These are phyloP conservation scores for Parachaetomium inaequale DNA, from an alignment of 495 filamentous ascomycete genomes.

Conservation along the genomic window DNA sequence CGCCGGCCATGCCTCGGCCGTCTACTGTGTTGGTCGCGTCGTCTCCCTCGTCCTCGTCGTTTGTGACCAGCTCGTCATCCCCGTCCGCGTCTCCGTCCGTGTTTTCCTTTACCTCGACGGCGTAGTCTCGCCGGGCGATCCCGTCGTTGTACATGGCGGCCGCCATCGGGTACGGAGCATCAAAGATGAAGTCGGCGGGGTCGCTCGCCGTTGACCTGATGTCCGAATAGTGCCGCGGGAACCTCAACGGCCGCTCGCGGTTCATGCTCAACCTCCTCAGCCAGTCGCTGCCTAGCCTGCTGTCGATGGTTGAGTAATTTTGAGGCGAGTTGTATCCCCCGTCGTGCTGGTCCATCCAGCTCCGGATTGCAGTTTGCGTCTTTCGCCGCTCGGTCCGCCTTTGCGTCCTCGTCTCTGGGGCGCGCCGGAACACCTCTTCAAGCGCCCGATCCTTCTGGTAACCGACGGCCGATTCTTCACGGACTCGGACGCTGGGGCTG, in stretches of 20 bases:
- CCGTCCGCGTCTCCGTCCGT: conserved; percentile 81
- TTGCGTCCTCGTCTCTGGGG: conserved; percentile 46
- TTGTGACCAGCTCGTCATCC: conserved; percentile 85
- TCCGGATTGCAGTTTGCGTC: conserved; percentile 69
- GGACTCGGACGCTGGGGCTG: conserved; percentile 63
- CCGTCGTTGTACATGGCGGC: conserved; percentile 24
- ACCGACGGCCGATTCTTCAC: conserved; percentile 78
- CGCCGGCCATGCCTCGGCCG: neutral
- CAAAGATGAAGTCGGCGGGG: conserved; percentile 51
- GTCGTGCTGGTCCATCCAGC: conserved; percentile 79
- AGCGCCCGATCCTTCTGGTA: conserved; percentile 84
- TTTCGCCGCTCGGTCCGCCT: conserved; percentile 58
- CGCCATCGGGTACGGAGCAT: conserved; percentile 36
- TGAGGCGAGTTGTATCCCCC: conserved; percentile 59
- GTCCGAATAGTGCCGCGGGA: conserved; percentile 43
- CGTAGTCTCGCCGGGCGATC: conserved; percentile 30
- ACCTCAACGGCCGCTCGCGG: conserved; percentile 39
- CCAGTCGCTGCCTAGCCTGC: conserved; percentile 37
- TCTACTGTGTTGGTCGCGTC: conserved; percentile 31
- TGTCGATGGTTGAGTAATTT: conserved; percentile 47
- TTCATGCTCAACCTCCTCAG: conserved; percentile 42
- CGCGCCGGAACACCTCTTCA: conserved; percentile 82
- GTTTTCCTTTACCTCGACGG: conserved; percentile 42
- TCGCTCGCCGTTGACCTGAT: conserved; percentile 53
- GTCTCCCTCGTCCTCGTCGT: conserved; percentile 58